Conservation (phyloP, 257 asterid genomes). For the Solanum sitiens region DNA sequence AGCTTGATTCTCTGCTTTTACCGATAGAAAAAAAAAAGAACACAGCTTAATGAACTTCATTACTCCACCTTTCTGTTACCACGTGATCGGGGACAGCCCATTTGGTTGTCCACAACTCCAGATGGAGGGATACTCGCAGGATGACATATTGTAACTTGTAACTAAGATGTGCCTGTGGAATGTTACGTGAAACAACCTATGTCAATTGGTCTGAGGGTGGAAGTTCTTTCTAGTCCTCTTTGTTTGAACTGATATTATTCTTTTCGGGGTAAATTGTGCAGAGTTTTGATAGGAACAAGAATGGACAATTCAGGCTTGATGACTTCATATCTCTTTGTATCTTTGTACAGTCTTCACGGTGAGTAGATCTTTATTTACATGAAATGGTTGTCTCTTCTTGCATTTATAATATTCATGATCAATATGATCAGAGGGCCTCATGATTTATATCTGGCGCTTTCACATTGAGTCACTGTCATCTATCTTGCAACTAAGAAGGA, state of each 20-base stretch:
- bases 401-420: background rate
- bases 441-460: background rate
- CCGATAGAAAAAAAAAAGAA: background rate
- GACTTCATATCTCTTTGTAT: slow-evolving; percentile 69
- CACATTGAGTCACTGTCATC: background rate
- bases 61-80: background rate
- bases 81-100: background rate
- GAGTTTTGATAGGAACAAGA: slow-evolving; percentile 67
- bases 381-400: slow-evolving; percentile 3
- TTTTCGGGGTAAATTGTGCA: slow-evolving; percentile 12
- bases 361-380: slow-evolving; percentile 5
- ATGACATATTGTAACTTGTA: background rate
- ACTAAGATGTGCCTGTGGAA: background rate
- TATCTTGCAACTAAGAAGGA: background rate
- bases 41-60: background rate
- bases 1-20: background rate
- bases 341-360: slow-evolving; percentile 77
- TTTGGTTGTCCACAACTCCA: background rate
- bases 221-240: background rate
- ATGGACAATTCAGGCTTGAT: slow-evolving; percentile 66
- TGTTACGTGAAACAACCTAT: background rate
- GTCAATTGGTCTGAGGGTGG: background rate
- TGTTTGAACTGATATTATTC: background rate
- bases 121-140: background rate
- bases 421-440: background rate